Conservation (phyloP, 83 land plant species). For the Picea mariana region DNA sequence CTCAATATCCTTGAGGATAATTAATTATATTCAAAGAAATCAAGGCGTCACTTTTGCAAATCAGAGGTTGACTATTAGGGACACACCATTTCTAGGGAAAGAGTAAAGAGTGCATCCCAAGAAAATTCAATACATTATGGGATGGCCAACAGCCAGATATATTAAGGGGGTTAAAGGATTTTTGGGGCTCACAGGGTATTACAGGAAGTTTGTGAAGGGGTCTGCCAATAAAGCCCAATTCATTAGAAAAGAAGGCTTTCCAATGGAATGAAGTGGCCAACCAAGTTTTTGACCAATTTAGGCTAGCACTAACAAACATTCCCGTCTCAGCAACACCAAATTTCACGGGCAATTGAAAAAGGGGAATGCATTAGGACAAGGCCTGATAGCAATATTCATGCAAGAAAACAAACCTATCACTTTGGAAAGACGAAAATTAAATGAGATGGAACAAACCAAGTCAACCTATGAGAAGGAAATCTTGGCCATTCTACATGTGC, state of each 20-base stretch:
- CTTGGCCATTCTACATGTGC: neutral
- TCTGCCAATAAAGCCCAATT: slow-evolving; percentile 2
- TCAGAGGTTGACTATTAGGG: neutral
- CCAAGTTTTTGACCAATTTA: neutral
- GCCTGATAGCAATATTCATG: slow-evolving; percentile 16
- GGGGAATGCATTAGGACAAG: slow-evolving; percentile 10
- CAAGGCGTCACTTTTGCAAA: neutral
- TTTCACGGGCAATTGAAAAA: neutral
- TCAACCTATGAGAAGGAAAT: slow-evolving; percentile 21
- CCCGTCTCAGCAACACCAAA: slow-evolving; percentile 10
- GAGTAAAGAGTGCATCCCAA: neutral
- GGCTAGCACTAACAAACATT: neutral
- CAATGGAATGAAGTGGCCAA: neutral
- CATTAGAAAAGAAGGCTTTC: slow-evolving; percentile 7
- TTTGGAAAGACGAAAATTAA: slow-evolving; percentile 5
- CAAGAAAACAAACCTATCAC: slow-evolving; percentile 16
- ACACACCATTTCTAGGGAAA: neutral
- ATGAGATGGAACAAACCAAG: too few species aligned
- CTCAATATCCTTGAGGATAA: neutral
- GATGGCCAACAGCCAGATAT: slow-evolving; percentile 11
- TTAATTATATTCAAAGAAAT: neutral
- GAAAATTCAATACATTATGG: slow-evolving; percentile 6
- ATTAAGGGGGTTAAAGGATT: slow-evolving; percentile 4
- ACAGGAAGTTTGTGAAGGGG: slow-evolving; percentile 11
- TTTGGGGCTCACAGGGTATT: slow-evolving; percentile 16